Percentiles rank a stretch among this genome's conserved stretches.
Conservation (phyloP, 495 filamentous ascomycete genomes). For the Hypoxylon lienhwacheense region DNA sequence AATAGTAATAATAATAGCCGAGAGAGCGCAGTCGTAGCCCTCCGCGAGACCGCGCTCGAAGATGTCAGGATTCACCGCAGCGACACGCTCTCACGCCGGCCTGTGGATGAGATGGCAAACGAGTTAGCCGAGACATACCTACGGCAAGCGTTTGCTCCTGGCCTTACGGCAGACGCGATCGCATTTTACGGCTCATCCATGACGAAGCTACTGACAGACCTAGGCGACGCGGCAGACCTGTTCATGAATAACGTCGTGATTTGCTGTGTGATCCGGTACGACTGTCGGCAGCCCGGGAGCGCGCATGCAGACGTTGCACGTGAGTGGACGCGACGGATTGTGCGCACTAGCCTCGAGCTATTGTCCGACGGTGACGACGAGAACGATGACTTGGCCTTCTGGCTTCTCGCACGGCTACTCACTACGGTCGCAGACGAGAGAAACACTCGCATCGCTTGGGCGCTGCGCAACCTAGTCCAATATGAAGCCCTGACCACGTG, state of each 20-base stretch:
- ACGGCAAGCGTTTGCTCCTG: conserved; percentile 26
- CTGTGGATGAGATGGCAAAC: conserved; percentile 25
- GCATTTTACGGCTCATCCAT: conserved; percentile 25
- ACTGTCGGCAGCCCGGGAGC: conserved; percentile 37
- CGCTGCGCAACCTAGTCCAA: conserved; percentile 31
- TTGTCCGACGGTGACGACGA: conserved; percentile 48
- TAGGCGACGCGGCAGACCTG: conserved; percentile 9
- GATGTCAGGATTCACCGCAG: conserved; percentile 20
- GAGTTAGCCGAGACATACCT: conserved; percentile 29
- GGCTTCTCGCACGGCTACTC: conserved; percentile 36
- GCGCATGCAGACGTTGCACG: conserved; percentile 34
- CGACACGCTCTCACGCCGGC: conserved; percentile 24
- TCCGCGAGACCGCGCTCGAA: conserved; percentile 29
- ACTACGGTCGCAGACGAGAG: conserved; percentile 34
- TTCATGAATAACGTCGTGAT: conserved; percentile 15
- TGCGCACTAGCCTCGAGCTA: conserved; percentile 45
- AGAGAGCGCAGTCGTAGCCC: conserved; percentile 27
- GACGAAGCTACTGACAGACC: conserved; percentile 27
- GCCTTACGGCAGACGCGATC: conserved; percentile 13
- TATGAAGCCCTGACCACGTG: conserved; percentile 27
- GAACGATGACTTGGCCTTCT: conserved; percentile 47
- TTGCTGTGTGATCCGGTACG: conserved; percentile 33
- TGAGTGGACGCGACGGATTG: conserved; percentile 32
- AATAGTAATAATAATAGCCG: no score
- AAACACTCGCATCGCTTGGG: conserved; percentile 29